Evolutionary conservation across 2,329 filamentous ascomycete genomes (phyloP).

Genomic region (Aurifilum marmelostoma): DNA sequence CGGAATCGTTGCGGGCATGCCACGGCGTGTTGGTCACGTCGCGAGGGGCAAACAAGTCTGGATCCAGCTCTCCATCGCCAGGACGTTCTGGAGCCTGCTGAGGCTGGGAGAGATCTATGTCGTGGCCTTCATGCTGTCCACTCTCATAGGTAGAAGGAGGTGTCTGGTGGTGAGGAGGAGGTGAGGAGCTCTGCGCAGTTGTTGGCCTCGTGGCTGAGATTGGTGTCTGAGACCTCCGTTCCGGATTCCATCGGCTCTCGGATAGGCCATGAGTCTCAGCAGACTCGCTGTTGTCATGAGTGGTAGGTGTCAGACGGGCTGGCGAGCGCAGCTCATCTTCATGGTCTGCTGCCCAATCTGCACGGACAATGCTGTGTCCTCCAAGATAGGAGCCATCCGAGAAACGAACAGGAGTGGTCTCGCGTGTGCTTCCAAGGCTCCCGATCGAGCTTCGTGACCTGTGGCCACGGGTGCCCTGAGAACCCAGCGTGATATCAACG

Average conservation of each 20-base stretch:
- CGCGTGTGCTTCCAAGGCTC: slow-evolving; percentile 22
- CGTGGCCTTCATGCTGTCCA: not conserved
- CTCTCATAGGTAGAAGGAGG: too few species aligned
- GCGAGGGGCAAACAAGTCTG: slow-evolving; percentile 33
- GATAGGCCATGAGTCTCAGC: slow-evolving; percentile 33
- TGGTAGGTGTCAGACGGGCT: slow-evolving; percentile 29
- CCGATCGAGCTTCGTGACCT: slow-evolving; percentile 11
- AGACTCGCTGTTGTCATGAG: slow-evolving; percentile 23
- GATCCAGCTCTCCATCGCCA: slow-evolving; percentile 27
- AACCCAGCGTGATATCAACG: not conserved
- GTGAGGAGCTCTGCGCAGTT: slow-evolving; percentile 6
- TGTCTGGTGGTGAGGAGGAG: not conserved
- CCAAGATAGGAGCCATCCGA: slow-evolving; percentile 23
- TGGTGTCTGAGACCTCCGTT: slow-evolving; percentile 32
- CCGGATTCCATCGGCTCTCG: slow-evolving; percentile 36
- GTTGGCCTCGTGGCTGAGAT: slow-evolving; percentile 16
- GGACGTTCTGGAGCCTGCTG: slow-evolving; percentile 32
- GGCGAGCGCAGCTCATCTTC: slow-evolving; percentile 20
- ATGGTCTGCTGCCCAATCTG: slow-evolving; percentile 26
- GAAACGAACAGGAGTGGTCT: slow-evolving; percentile 21
- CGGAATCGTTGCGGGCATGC: slow-evolving; percentile 38
- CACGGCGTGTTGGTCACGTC: slow-evolving; percentile 41
- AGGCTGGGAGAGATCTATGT: slow-evolving; percentile 6
- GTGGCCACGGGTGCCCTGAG: slow-evolving; percentile 20
- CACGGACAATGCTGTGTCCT: slow-evolving; percentile 23